These are phyloP conservation scores for Nemophila menziesii DNA, from an alignment of 257 asterid genomes.

Conservation along the genomic window DNA sequence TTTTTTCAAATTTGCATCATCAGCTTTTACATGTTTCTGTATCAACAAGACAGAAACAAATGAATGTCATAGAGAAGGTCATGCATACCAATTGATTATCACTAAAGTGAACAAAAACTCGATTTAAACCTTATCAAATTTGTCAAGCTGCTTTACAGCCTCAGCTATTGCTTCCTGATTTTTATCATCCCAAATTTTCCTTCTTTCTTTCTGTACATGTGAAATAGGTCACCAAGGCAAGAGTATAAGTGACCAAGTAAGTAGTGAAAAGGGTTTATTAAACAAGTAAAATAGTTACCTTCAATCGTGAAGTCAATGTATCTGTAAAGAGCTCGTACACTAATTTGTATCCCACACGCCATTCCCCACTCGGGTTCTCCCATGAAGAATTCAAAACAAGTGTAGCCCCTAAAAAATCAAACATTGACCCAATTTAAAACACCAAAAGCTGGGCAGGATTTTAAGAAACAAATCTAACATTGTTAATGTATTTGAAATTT, in stretches of 20 bases:
- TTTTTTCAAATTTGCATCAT: constrained; percentile 52
- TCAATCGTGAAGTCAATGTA: constrained; percentile 60
- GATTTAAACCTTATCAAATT: constrained; percentile 54
- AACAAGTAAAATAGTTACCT: constrained; percentile 34
- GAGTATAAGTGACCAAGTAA: constrained; percentile 7
- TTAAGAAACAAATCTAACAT: background rate
- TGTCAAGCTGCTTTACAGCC: constrained; percentile 81
- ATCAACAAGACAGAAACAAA: constrained; percentile 5
- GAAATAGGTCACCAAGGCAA: constrained; percentile 5
- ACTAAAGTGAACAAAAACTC: background rate
- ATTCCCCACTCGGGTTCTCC: constrained; percentile 92
- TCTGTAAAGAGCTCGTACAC: constrained; percentile 78
- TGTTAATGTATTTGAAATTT: too few relatives aligned
- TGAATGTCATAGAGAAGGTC: background rate
- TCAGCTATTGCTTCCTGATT: constrained; percentile 83
- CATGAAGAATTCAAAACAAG: constrained; percentile 66
- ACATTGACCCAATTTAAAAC: background rate
- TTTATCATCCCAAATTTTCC: constrained; percentile 76
- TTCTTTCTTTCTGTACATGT: constrained; percentile 72
- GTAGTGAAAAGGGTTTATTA: background rate
- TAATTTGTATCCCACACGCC: constrained; percentile 88
- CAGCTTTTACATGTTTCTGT: constrained; percentile 60
- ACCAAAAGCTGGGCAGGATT: too few relatives aligned
- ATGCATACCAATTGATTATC: background rate
- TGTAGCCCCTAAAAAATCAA: constrained; percentile 41